Conservation (phyloP, 1,284 basidiomycete species). For the Puccinia hordei region DNA sequence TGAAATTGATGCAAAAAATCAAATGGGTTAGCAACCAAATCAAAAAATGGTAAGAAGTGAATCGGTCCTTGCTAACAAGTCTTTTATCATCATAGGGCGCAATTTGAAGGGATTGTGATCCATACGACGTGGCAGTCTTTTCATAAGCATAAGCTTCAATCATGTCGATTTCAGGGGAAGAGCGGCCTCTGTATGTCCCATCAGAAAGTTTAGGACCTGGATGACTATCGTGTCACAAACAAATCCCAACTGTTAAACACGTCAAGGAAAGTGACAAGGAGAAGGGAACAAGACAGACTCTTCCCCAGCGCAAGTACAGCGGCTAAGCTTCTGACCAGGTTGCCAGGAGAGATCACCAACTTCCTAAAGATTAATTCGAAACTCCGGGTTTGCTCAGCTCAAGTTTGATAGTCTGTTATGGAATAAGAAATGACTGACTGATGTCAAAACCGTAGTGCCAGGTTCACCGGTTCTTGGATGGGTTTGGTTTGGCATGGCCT, state of each 20-base stretch:
- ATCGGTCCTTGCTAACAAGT: constrained; percentile 50
- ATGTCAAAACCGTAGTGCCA: constrained; percentile 31
- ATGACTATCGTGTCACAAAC: constrained; percentile 53
- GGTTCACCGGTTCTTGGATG: constrained; percentile 47
- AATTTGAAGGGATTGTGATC: constrained; percentile 56
- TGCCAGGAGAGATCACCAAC: constrained; percentile 51
- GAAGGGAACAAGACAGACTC: constrained; percentile 51
- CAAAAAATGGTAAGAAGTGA: not conserved
- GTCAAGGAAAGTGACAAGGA: not conserved
- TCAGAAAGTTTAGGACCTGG: constrained; percentile 56
- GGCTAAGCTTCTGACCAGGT: constrained; percentile 56
- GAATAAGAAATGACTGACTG: not conserved
- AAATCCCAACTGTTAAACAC: constrained; percentile 55
- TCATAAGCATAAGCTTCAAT: constrained; percentile 56
- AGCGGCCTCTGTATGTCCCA: constrained; percentile 56
- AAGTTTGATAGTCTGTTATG: constrained; percentile 26
- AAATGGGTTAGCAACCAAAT: not conserved
- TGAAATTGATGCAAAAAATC: not conserved
- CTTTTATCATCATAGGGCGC: constrained; percentile 57
- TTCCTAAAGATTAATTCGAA: constrained; percentile 3
- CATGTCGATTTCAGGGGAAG: constrained; percentile 58
- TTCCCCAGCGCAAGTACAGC: constrained; percentile 56
- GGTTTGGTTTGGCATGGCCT: constrained; percentile 51
- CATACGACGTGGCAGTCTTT: constrained; percentile 52
- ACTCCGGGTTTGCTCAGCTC: constrained; percentile 52